phyloP scores from a whole-genome alignment of 768 basidiomycete species.

The Lyophyllum decastes region DNA sequence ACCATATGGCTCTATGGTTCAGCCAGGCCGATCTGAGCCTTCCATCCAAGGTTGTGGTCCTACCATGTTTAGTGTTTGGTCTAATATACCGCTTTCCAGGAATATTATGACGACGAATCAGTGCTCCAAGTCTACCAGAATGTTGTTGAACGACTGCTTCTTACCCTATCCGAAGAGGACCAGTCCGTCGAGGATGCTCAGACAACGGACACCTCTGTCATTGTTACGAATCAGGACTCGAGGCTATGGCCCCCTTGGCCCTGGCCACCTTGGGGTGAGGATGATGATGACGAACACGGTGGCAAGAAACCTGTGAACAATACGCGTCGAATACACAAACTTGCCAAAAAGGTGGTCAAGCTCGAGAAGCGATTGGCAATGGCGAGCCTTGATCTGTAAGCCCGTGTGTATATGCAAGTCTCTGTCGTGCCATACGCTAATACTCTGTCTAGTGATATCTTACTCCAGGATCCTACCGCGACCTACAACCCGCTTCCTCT shows the following conservation, averaged over 20 bases:
- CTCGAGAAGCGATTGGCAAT: constrained; percentile 81
- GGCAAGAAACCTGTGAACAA: constrained; percentile 51
- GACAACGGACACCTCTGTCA: constrained; percentile 13
- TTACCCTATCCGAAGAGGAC: constrained; percentile 53
- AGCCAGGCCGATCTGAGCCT: constrained; percentile 80
- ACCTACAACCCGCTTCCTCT: constrained; percentile 87
- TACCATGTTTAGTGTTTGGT: neutral
- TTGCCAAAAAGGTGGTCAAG: constrained; percentile 70
- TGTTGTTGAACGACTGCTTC: constrained; percentile 69
- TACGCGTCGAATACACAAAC: constrained; percentile 54
- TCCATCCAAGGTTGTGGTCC: constrained; percentile 72
- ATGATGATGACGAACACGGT: constrained; percentile 47
- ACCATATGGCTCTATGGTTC: constrained; percentile 84
- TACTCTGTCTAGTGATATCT: constrained; percentile 49
- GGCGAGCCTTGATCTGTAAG: constrained; percentile 80
- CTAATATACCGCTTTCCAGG: constrained; percentile 40
- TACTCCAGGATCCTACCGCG: constrained; percentile 77
- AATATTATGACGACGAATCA: constrained; percentile 83
- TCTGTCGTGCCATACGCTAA: neutral
- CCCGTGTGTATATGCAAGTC: neutral
- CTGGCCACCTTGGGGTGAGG: constrained; percentile 83
- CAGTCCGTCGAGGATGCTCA: constrained; percentile 27
- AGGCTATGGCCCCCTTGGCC: constrained; percentile 80
- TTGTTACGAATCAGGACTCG: constrained; percentile 37
- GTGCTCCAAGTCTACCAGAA: constrained; percentile 70